Evolutionary conservation across 306 rosid species (phyloP).

Genomic region (Cucumis cinereus): DNA sequence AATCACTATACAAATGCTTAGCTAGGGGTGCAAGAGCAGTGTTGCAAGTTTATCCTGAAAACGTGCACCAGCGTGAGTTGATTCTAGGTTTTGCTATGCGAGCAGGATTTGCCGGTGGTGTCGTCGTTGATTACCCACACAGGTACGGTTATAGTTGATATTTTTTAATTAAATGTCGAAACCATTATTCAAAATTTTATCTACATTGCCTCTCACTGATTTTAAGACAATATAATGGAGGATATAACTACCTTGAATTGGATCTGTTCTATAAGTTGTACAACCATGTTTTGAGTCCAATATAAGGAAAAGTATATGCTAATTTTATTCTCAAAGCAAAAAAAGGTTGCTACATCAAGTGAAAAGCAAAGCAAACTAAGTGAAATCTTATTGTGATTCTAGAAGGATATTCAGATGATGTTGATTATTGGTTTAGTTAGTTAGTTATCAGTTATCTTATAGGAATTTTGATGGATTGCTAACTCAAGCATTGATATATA

Average conservation of each 20-base stretch:
- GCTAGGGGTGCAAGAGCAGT: conserved; percentile 86
- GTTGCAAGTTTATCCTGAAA: conserved; percentile 79
- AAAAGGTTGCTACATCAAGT: neutral
- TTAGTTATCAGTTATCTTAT: neutral
- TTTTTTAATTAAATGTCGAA: neutral
- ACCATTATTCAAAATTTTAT: neutral
- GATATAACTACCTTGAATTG: too few relatives aligned
- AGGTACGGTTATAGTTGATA: conserved; percentile 28
- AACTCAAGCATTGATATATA: conserved; percentile 10
- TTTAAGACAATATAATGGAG: neutral
- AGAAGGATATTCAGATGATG: neutral
- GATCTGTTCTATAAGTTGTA: too few relatives aligned
- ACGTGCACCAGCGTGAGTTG: conserved; percentile 56
- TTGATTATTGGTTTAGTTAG: neutral
- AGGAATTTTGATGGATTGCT: neutral
- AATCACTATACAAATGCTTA: conserved; percentile 70
- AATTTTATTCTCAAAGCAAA: neutral
- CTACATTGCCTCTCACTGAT: neutral
- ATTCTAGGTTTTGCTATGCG: conserved; percentile 72
- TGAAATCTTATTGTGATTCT: neutral
- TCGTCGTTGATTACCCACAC: conserved; percentile 86
- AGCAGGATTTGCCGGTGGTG: conserved; percentile 90
- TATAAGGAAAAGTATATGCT: neutral
- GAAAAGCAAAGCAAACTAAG: neutral
- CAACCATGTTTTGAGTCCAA: too few relatives aligned